phyloP scores from a whole-genome alignment of 257 asterid species.

The Voacanga thouarsii region DNA sequence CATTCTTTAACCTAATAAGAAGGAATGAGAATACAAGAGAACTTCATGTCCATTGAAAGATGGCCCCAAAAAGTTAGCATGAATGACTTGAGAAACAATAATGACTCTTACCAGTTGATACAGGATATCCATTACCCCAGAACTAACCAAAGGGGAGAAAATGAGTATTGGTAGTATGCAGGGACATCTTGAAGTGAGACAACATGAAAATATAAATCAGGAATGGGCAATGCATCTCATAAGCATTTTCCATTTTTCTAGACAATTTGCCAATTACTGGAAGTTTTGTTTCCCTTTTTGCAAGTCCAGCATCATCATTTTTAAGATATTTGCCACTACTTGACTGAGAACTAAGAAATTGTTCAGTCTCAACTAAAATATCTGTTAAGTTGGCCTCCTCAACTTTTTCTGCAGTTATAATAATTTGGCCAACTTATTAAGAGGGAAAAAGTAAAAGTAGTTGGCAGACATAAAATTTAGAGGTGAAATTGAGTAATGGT shows the following conservation, averaged over 20 bases:
- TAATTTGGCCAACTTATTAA: no score
- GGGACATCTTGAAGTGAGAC: conserved; percentile 64
- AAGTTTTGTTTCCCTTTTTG: no score
- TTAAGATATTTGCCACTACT: no score
- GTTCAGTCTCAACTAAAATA: no score
- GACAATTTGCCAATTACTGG: background rate
- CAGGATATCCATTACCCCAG: conserved; percentile 86
- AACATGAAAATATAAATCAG: conserved; percentile 9
- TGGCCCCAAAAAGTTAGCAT: background rate
- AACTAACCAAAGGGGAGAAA: conserved; percentile 88
- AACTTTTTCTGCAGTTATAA: no score
- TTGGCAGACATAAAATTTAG: no score
- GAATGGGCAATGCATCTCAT: background rate
- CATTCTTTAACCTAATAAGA: background rate
- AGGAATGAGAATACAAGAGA: background rate
- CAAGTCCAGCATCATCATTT: no score
- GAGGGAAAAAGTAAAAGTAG: no score
- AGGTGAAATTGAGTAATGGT: no score
- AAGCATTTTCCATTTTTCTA: background rate
- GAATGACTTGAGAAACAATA: background rate
- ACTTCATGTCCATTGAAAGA: background rate
- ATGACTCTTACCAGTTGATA: conserved; percentile 68
- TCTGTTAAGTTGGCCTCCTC: no score
- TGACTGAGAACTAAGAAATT: no score
- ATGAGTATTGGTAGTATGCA: conserved; percentile 72